Base-by-base conservation (phyloP, 192 early-diverging fungal species). In the Fimicolochytrium jonesii region DNA sequence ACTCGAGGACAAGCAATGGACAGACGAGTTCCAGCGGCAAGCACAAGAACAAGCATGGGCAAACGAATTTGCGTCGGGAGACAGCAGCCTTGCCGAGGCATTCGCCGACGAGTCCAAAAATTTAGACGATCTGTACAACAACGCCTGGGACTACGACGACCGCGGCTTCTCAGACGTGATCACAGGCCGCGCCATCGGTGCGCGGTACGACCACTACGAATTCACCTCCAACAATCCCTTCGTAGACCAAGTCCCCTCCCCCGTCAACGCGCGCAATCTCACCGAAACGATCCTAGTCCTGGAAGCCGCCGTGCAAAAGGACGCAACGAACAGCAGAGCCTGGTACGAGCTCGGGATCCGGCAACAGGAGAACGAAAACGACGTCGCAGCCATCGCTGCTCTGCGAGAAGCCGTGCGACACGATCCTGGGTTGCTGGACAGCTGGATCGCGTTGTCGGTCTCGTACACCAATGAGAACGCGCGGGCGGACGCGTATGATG, bases 341-440 rank as follows among this genome's bases (percentile, higher is more conserved):
- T 99, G 97, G 97, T 75, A 87, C 56, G 69, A 84, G 63, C 79
- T 99, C 6, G 97, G 97, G 34, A 73, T 90, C 31, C 76, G 79
- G 48, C 97, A 99, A 67, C 94, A 96, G 59, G 97, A 99, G 66
- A 98, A 97, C 71, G 97, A 99, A 67, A 89, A 92, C 42, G 97
- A 99, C 61, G 75, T 77, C 1, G 80, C 85, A 18, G 95, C 97
- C 0, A 95, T 99, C 61, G 87, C 91, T 0, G 92, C 97, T 0
- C 72, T 99, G 32, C 76, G 85, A 20, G 89, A 88, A 49, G 90
- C 92, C 9, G 81, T 92, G 3, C 70, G 72, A 42, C 61, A 89
- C 6, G 84, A 96, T 57, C 90, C 94, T 7, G 72, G 71, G 26
- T 69, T 85, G 18, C 64, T 90, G 23, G 92, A 94, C 59, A 87